Conservation (phyloP, 495 filamentous ascomycete species). For the Hypoxylon fragiforme region DNA sequence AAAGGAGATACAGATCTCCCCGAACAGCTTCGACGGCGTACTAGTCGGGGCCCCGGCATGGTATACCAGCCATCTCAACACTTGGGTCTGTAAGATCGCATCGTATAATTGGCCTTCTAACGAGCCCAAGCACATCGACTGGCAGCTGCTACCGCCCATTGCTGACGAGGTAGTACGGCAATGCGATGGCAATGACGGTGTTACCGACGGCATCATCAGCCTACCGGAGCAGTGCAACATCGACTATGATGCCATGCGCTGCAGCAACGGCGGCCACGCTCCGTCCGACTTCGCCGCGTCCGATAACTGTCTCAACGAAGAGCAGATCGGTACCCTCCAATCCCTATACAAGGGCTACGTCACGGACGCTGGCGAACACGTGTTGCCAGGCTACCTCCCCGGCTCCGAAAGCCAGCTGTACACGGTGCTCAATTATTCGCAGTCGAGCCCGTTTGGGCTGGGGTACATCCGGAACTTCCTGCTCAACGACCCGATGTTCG, state of each 20-base stretch:
- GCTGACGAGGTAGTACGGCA: constrained; percentile 63
- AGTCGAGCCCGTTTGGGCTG: constrained; percentile 45
- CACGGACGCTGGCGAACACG: constrained; percentile 48
- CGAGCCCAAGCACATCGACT: constrained; percentile 55
- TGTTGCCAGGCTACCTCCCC: constrained; percentile 56
- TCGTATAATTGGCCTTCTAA: constrained; percentile 45
- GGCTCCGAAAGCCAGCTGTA: constrained; percentile 49
- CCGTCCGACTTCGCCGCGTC: constrained; percentile 31
- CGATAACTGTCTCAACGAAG: constrained; percentile 55
- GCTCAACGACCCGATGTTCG: constrained; percentile 46
- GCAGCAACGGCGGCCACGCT: constrained; percentile 37
- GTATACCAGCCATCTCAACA: constrained; percentile 56
- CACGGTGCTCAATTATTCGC: constrained; percentile 39
- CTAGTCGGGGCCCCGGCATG: constrained; percentile 62
- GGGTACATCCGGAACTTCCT: constrained; percentile 50
- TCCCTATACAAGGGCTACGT: constrained; percentile 59
- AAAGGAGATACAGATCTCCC: constrained; percentile 55
- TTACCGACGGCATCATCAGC: constrained; percentile 66
- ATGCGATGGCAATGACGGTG: constrained; percentile 67
- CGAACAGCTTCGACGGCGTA: constrained; percentile 67
- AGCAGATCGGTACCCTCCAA: constrained; percentile 58
- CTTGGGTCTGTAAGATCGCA: constrained; percentile 48
- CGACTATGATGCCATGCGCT: constrained; percentile 56
- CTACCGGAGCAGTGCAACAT: constrained; percentile 62
- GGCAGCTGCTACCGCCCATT: constrained; percentile 54